Conservation (phyloP, 129 eudicot genomes). For the Flaveria bidentis region DNA sequence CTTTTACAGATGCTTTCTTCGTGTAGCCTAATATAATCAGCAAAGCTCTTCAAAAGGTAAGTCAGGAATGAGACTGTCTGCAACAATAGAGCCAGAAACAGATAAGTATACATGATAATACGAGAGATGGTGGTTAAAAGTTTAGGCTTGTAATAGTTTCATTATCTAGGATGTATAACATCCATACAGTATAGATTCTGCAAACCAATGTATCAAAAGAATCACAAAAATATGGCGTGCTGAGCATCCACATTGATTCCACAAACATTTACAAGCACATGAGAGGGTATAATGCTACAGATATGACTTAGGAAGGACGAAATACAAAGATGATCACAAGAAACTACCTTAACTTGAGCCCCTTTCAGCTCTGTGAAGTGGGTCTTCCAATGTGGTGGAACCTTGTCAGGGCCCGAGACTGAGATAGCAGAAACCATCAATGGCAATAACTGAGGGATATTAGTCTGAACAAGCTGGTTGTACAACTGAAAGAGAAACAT, state of each 20-base stretch:
- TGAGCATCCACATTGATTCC: conserved; percentile 11
- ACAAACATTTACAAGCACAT: conserved; percentile 3
- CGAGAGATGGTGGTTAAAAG: conserved; percentile 5
- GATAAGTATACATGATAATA: conserved; percentile 14
- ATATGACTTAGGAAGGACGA: neutral
- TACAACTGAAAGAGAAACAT: conserved; percentile 97
- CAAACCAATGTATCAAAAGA: conserved; percentile 10
- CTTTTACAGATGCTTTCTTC: conserved; percentile 98
- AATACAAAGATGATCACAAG: conserved; percentile 6
- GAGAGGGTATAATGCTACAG: conserved; percentile 18
- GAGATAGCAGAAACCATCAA: conserved; percentile 95
- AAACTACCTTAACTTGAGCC: conserved; percentile 92
- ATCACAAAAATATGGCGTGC: neutral
- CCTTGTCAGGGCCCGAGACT: conserved; percentile 92
- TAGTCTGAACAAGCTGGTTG: conserved; percentile 93
- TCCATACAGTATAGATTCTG: conserved; percentile 1
- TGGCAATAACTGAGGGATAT: conserved; percentile 88
- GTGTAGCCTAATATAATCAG: conserved; percentile 90
- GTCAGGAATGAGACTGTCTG: conserved; percentile 98
- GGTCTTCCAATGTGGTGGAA: conserved; percentile 82
- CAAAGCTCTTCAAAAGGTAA: conserved; percentile 92
- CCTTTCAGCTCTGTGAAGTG: conserved; percentile 95
- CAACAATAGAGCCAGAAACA: conserved; percentile 33
- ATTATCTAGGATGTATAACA: conserved; percentile 6
- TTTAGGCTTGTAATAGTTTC: neutral